A percentile compares a stretch with the other conserved stretches of the same genome.
phyloP scores from a whole-genome alignment of 805 yeast species.

The Ascoidea rubescens region DNA sequence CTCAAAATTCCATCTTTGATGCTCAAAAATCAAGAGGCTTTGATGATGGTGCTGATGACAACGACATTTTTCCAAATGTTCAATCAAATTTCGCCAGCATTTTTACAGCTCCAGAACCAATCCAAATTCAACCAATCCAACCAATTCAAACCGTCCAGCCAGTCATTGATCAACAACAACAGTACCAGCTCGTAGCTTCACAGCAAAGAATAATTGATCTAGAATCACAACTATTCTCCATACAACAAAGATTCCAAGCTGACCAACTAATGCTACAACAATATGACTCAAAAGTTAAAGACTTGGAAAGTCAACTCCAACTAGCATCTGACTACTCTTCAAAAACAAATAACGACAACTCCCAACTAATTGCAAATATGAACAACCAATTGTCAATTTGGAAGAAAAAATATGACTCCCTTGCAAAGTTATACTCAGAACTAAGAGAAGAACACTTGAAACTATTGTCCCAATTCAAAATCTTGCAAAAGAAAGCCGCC shows the following conservation, averaged over 20 bases:
- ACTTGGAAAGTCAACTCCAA: slow-evolving; percentile 59
- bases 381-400: slow-evolving; percentile 69
- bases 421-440: slow-evolving; percentile 83
- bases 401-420: slow-evolving; percentile 77
- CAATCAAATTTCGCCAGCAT: not conserved
- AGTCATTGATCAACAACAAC: not conserved
- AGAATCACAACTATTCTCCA: not conserved
- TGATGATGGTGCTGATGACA: not conserved
- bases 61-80: not conserved
- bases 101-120: not conserved
- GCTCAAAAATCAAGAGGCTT: not conserved
- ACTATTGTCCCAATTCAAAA: slow-evolving; percentile 62
- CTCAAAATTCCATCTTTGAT: not conserved
- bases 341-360: slow-evolving; percentile 63
- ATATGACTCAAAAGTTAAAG: slow-evolving; percentile 74
- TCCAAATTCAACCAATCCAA: not conserved
- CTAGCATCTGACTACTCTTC: slow-evolving; percentile 50
- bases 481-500: slow-evolving; percentile 73
- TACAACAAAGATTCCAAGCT: not conserved
- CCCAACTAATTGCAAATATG: slow-evolving; percentile 50
- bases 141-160: not conserved
- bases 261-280: slow-evolving; percentile 77
- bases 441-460: slow-evolving; percentile 84
- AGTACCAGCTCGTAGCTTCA: not conserved
- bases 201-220: not conserved